A percentile compares a stretch with the other conserved stretches of the same genome.
These are phyloP conservation scores for Borovskyia barvae DNA, from an alignment of 208 protist species.

Conservation along the genomic window DNA sequence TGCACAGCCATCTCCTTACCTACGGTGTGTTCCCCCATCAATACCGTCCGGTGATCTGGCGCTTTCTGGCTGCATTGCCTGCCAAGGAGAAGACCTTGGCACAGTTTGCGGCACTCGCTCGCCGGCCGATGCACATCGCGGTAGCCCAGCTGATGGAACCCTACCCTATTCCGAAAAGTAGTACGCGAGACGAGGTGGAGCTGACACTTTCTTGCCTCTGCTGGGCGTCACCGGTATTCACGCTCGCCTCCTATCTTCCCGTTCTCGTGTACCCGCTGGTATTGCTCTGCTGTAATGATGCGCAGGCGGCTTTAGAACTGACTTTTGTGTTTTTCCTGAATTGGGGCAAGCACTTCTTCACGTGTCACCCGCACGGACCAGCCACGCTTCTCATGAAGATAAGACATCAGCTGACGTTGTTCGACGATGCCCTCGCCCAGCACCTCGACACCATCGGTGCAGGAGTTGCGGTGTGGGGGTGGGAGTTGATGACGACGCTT, in stretches of 20 bases:
- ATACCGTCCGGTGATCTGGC: constrained; percentile 75
- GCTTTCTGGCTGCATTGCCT: constrained; percentile 75
- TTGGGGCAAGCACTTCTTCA: constrained; percentile 80
- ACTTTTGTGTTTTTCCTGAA: constrained; percentile 73
- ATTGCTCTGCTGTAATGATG: constrained; percentile 58
- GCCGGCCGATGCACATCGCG: constrained; percentile 45
- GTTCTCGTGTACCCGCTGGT: constrained; percentile 75
- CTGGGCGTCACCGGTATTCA: constrained; percentile 65
- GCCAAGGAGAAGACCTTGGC: constrained; percentile 35
- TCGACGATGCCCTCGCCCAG: constrained; percentile 43
- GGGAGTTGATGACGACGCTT: constrained; percentile 55
- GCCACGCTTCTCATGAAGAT: constrained; percentile 49
- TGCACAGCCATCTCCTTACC: constrained; percentile 49
- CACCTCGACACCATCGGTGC: constrained; percentile 58
- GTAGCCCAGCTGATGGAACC: constrained; percentile 55
- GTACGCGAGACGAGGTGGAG: constrained; percentile 42
- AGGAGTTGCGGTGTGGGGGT: constrained; percentile 67
- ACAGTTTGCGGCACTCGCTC: constrained; percentile 69
- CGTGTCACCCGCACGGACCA: constrained; percentile 74
- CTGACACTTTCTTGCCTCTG: constrained; percentile 62
- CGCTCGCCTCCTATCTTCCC: constrained; percentile 71
- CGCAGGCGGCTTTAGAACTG: constrained; percentile 70
- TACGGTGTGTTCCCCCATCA: constrained; percentile 73
- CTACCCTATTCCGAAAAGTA: constrained; percentile 46
- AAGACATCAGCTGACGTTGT: constrained; percentile 35